Base-by-base conservation (phyloP, 805 yeast genomes). In the Candida chauliodis region DNA sequence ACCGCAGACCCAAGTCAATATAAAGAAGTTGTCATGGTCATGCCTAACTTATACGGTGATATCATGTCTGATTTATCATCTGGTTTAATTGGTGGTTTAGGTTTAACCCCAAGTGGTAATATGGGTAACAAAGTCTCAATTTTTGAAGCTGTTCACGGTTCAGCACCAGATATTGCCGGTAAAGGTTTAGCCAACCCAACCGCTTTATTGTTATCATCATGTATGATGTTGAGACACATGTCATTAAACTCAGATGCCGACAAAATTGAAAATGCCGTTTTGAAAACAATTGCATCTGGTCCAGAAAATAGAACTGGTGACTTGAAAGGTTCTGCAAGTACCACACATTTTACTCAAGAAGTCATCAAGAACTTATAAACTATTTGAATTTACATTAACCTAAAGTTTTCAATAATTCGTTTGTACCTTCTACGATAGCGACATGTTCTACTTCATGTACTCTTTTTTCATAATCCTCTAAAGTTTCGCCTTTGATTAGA, bases 201-300 rank as follows among this genome's bases (percentile, higher is more conserved):
- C 45, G 99, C 99, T 41, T 71, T 93, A 61, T 76, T 93, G 64
- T 78, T 93, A 62, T 88, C 96, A 36, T 91, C 98, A 32, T 88
- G 90, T 61, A 93, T 93, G 97, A 91, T 93, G 98, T 83, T 93
- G 77, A 85, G 95, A 75, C 99, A 93, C 78, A 91, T 93, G 98
- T 82, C 87, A 38, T 79, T 93, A 66, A 75, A 76, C 66, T 70
- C 73, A 22, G 78, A 83, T 58, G 98, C 97, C 53, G 83, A 78
- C 63, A 76, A 71, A 66, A 88, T 93, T 59, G 95, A 91, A 75
- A 68, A 63, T 51, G 98, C 99, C 43, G 96, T 90, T 41, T 71
- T 75, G 58, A 74, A 67, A 61, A 88, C 98, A 51, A 85, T 93
- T 61, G 98, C 98, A 47, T 86, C 96, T 34, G 96, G 97, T 55